Evolutionary conservation across 1,284 basidiomycete genomes (phyloP).

Genomic region (Mycena citricolor): DNA sequence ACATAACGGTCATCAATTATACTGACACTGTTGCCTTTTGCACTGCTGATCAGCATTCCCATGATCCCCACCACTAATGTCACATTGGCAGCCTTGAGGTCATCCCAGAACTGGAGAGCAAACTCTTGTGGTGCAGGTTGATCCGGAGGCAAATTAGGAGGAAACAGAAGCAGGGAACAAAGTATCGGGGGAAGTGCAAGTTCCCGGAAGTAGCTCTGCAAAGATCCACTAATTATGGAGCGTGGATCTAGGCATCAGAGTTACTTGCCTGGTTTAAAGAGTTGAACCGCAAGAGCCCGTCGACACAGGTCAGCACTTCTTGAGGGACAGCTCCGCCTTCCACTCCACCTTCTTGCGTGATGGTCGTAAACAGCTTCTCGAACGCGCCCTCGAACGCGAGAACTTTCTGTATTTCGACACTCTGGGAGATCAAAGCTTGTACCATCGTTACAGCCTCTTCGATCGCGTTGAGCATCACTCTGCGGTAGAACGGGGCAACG

Average conservation of each 20-base stretch:
- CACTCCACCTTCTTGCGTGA: conserved; percentile 86
- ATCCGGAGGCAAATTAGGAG: conserved; percentile 64
- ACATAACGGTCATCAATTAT: conserved; percentile 12
- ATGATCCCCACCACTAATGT: conserved; percentile 78
- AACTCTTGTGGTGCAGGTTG: conserved; percentile 85
- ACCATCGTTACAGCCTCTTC: conserved; percentile 82
- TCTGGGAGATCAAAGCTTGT: conserved; percentile 81
- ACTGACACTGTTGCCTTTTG: conserved; percentile 69
- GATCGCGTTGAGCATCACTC: conserved; percentile 20
- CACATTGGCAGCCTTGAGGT: conserved; percentile 83
- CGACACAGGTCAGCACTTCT: conserved; percentile 84
- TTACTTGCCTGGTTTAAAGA: conserved; percentile 86
- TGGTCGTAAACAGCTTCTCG: conserved; percentile 91
- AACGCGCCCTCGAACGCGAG: conserved; percentile 97
- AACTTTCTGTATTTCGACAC: conserved; percentile 94
- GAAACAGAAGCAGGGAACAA: conserved; percentile 85
- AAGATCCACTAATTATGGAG: conserved; percentile 14
- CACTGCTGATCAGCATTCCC: conserved; percentile 64
- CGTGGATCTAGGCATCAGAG: conserved; percentile 1
- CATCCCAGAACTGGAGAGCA: conserved; percentile 95
- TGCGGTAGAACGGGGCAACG: conserved; percentile 25
- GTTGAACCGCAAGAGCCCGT: conserved; percentile 87
- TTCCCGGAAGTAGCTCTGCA: conserved; percentile 96
- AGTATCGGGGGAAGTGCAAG: conserved; percentile 81
- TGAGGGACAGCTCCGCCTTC: conserved; percentile 90